Evolutionary conservation across 352 stramenopile species (phyloP), one percentile per base, ranked within the genome.

Genomic region (Globisporangium recalcitrans): DNA sequence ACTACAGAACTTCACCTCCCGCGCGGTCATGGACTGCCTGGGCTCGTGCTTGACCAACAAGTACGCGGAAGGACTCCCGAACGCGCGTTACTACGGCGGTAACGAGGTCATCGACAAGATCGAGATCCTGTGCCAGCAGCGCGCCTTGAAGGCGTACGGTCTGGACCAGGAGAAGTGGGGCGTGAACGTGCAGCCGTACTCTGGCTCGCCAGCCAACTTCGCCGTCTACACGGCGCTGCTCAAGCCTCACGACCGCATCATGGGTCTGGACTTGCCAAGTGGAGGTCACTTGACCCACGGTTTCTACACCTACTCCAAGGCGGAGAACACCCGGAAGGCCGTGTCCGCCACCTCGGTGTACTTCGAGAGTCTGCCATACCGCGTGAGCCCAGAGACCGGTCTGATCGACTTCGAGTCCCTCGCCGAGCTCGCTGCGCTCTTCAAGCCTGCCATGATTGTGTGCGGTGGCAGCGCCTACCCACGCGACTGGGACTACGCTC

Each of bases 331-430:
- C 38, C 81, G 94, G 52, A 99, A 99, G 86, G 95, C 95, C 57
- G 96, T 99, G 64, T 99, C 94, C 4, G 97, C 97, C n/a, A 99
- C 97, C 10, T 98, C 93, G n/a, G 96, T 99, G 7, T 99, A 99
- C 87, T 99, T 99, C 71, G 97, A 99, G 81, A 98, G 85, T 48
- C 84, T 99, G 64, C 97, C 97, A 16, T 99, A 99, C 88, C 88
- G 90, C 32, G 96, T 99, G 49, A 80, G 87, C 76, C 80, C 91
- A 13, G 79, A 97, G 64, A 98, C 96, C 13, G 97, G 97, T 47
- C 79, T 98, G 24, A 97, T 99, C 58, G 96, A 99, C 81, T 99
- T 98, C 64, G 95, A 98, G 52, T 86, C 97, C 65, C 85, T 99
- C 40, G 89, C 87, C 14, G 84, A 98, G 47, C 78, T 96, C 61